A percentile compares a stretch with the other conserved stretches of the same genome.
Conservation (phyloP, 352 stramenopile species). For the Thalassiosira pacifica region DNA sequence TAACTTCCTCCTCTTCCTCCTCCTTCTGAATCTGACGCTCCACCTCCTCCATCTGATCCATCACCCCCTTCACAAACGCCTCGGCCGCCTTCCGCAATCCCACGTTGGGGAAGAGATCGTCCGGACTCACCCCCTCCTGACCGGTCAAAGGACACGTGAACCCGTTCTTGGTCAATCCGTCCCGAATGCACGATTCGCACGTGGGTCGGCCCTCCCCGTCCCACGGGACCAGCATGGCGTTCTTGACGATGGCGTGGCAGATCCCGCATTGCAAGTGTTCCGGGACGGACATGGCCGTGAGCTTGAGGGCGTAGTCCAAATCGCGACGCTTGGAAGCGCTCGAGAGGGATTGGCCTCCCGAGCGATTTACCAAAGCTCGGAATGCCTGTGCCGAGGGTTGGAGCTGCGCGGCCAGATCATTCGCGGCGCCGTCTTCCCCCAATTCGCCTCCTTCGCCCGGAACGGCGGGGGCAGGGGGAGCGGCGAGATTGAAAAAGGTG, state of each 20-base stretch:
- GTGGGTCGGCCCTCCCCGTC: slow-evolving; percentile 72
- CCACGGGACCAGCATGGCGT: slow-evolving; percentile 84
- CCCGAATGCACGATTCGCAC: slow-evolving; percentile 82
- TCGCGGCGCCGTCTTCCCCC: slow-evolving; percentile 25
- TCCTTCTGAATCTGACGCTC: slow-evolving; percentile 77
- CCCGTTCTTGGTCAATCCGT: slow-evolving; percentile 79
- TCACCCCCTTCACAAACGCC: slow-evolving; percentile 76
- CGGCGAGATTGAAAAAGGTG: slow-evolving; percentile 79
- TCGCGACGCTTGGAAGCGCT: slow-evolving; percentile 53
- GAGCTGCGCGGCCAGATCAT: slow-evolving; percentile 62
- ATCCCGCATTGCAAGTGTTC: slow-evolving; percentile 84
- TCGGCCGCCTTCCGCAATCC: slow-evolving; percentile 81
- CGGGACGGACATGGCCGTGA: slow-evolving; percentile 77
- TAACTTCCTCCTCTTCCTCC: slow-evolving; percentile 42
- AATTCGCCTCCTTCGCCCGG: slow-evolving; percentile 21
- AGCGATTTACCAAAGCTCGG: slow-evolving; percentile 71
- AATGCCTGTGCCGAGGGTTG: slow-evolving; percentile 78
- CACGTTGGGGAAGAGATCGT: slow-evolving; percentile 82
- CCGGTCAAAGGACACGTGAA: slow-evolving; percentile 84
- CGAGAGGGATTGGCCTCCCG: slow-evolving; percentile 70
- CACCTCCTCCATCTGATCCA: slow-evolving; percentile 83
- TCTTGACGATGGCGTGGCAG: slow-evolving; percentile 75
- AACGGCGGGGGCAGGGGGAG: slow-evolving; percentile 41
- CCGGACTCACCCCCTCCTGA: slow-evolving; percentile 80
- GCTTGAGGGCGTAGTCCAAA: slow-evolving; percentile 81